phyloP scores from a whole-genome alignment of 1,139 yeast genomes.

The Geotrichum bryndzae region DNA sequence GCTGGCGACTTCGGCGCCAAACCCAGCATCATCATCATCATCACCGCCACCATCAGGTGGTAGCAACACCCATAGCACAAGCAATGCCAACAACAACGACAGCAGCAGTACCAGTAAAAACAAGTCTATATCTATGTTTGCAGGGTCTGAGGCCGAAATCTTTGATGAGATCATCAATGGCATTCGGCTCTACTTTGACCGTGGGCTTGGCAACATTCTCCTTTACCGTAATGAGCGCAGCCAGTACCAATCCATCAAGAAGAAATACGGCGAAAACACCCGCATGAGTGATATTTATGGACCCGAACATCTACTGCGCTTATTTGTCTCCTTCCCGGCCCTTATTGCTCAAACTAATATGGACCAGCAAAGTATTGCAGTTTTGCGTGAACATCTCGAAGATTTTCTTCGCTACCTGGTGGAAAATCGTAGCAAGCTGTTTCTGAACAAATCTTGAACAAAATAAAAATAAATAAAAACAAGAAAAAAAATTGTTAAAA shows the following conservation, averaged over 20 bases:
- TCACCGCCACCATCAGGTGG: background rate
- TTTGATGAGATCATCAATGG: slow-evolving; percentile 66
- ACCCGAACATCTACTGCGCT: slow-evolving; percentile 50
- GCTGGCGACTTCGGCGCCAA: background rate
- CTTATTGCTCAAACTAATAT: slow-evolving; percentile 63
- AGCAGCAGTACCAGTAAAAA: background rate
- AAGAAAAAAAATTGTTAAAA: background rate
- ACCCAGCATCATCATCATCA: background rate
- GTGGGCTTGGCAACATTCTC: slow-evolving; percentile 62
- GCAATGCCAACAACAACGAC: background rate
- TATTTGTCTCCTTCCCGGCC: background rate
- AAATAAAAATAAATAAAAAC: background rate
- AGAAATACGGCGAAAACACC: slow-evolving; percentile 35
- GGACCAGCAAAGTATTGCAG: slow-evolving; percentile 69
- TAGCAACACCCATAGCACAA: background rate
- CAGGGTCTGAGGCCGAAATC: slow-evolving; percentile 44
- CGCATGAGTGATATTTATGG: slow-evolving; percentile 58
- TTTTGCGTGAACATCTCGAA: slow-evolving; percentile 50
- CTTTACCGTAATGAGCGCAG: slow-evolving; percentile 80
- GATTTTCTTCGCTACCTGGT: slow-evolving; percentile 47
- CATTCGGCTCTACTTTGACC: slow-evolving; percentile 68
- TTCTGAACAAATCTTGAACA: slow-evolving; percentile 31
- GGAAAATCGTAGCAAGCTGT: slow-evolving; percentile 44
- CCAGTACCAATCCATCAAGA: slow-evolving; percentile 59
- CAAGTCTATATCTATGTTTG: background rate